Base-by-base conservation (phyloP, 1,139 yeast genomes). In the Scheffersomyces illinoinensis region DNA sequence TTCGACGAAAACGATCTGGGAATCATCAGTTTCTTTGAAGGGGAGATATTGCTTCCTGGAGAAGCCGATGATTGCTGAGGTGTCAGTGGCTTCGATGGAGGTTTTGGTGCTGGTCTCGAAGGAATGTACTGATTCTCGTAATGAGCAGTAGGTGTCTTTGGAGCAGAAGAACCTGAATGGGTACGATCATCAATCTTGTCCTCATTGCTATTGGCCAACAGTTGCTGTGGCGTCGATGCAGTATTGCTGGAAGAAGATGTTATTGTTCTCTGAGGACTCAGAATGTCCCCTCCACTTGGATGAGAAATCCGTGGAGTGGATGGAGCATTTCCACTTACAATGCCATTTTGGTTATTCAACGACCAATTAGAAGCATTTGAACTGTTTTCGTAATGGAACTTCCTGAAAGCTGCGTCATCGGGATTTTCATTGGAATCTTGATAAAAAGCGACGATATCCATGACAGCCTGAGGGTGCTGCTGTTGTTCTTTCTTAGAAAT, bases 391-490 rank as follows among this genome's bases (percentile, higher is more conserved):
- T 69, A 74, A 53, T 77, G 85, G 70, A 93, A 90, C 71, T 92
- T 92, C 73, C 86, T 87, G 80, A 91, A 90, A 4, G 93, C 91
- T 51, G 85, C 87, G 55, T 88, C 95, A 24, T 85, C 86, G 56
- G 86, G 84, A 65, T 79, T 79, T 57, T 87, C 88, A 53, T 86
- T 82, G 10, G 81, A 80, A 61, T 89, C 91, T 67, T 90, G 93
- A 71, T 90, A 91, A 69, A 91, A 92, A 51, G 93, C 91, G 61
- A 93, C 96, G 64, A 93, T 93, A 69, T 93, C 97, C 84, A 91
- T 88, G 8, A 93, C 97, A 0, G 97, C 98, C 73, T 92, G 96
- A 2, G 98, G 97, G 70, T 95, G 93, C 66, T 89, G 90, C 66
- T 90, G 88, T 69, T 93, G 97, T 66, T 95, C 98, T 53, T 84